phyloP scores from a whole-genome alignment of 2,329 filamentous ascomycete species.

The Neonectria coccinea region DNA sequence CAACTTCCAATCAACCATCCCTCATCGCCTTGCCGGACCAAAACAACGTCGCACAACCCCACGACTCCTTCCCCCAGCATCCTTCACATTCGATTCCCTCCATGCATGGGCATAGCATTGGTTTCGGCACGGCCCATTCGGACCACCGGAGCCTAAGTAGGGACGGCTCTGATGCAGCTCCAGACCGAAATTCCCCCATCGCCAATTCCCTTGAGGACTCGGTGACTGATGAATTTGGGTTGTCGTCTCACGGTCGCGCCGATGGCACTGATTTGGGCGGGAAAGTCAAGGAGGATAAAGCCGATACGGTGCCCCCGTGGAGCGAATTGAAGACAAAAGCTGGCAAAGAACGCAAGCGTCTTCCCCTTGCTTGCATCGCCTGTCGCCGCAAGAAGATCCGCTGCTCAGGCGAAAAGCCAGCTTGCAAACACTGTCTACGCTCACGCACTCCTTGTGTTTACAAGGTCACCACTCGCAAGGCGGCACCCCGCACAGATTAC shows the following conservation, averaged over 20 bases:
- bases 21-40: conserved; percentile 54
- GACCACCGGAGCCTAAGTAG: conserved; percentile 46
- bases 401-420: conserved; percentile 96
- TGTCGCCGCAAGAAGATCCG: conserved; percentile 98
- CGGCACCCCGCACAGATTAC: conserved; percentile 94
- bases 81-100: conserved; percentile 37
- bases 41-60: conserved; percentile 46
- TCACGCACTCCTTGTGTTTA: conserved; percentile 97
- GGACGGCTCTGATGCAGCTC: conserved; percentile 60
- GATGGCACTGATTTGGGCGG: conserved; percentile 67
- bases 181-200: conserved; percentile 57
- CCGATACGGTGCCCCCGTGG: conserved; percentile 74
- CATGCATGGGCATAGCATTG: conserved; percentile 40
- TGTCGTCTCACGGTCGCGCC: conserved; percentile 58
- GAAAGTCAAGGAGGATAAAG: conserved; percentile 68
- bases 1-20: conserved; percentile 55
- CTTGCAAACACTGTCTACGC: conserved; percentile 94
- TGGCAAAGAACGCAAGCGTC: conserved; percentile 92
- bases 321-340: conserved; percentile 90
- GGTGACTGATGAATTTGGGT: conserved; percentile 69
- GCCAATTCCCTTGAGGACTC: conserved; percentile 65
- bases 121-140: conserved; percentile 38
- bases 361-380: conserved; percentile 94
- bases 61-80: conserved; percentile 53
- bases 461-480: conserved; percentile 95